Percentiles rank a stretch among this genome's conserved stretches.
These are phyloP conservation scores for Linnemannia hyalina DNA, from an alignment of 192 early-diverging fungal species.

Conservation along the genomic window DNA sequence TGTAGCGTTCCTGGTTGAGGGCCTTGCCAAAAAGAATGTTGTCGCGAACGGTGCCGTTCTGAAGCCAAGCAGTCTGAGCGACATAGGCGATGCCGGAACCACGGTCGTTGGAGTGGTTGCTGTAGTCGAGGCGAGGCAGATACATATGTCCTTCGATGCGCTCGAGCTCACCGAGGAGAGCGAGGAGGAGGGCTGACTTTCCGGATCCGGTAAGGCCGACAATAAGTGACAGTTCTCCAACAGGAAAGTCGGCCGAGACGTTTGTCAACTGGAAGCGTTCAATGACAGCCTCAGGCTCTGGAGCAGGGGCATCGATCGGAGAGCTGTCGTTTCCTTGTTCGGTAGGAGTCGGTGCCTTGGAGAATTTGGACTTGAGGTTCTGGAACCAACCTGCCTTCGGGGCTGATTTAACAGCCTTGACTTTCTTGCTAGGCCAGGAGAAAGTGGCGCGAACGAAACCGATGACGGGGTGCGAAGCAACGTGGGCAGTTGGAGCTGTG, in stretches of 20 bases:
- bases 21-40: slow-evolving; percentile 84
- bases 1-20: slow-evolving; percentile 78
- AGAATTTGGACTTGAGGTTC: neutral
- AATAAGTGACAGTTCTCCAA: slow-evolving; percentile 77
- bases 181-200: slow-evolving; percentile 82
- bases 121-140: slow-evolving; percentile 46
- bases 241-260: slow-evolving; percentile 74
- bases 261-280: slow-evolving; percentile 67
- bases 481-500: neutral
- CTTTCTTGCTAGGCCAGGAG: slow-evolving; percentile 61
- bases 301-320: slow-evolving; percentile 56
- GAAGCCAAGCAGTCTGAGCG: slow-evolving; percentile 74
- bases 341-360: slow-evolving; percentile 52
- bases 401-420: slow-evolving; percentile 40
- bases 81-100: slow-evolving; percentile 81
- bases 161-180: slow-evolving; percentile 85
- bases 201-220: slow-evolving; percentile 88
- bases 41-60: slow-evolving; percentile 77
- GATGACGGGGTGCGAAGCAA: slow-evolving; percentile 37
- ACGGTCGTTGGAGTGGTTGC: slow-evolving; percentile 38
- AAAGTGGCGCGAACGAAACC: slow-evolving; percentile 76
- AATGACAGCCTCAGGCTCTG: neutral
- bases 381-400: slow-evolving; percentile 10
- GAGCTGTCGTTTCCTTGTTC: slow-evolving; percentile 41
- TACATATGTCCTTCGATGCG: slow-evolving; percentile 48